phyloP scores from a whole-genome alignment of 306 rosid species.

The Coriaria nepalensis region DNA sequence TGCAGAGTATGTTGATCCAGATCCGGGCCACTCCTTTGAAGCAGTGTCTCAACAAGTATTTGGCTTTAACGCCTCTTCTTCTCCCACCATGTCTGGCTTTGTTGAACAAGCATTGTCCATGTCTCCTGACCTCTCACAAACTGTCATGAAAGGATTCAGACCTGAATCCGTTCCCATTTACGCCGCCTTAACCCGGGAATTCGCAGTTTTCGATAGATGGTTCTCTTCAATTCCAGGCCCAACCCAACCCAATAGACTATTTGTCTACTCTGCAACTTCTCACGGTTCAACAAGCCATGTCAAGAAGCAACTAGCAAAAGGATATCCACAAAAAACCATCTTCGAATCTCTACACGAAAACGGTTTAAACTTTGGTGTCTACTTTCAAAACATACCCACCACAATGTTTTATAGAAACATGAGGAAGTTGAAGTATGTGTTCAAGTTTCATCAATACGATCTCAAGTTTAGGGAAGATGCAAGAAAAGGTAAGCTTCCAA shows the following conservation, averaged over 20 bases:
- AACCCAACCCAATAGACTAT: constrained; percentile 82
- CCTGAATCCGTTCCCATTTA: constrained; percentile 33
- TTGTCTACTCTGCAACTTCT: constrained; percentile 82
- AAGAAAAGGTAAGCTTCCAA: constrained; percentile 58
- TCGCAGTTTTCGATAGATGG: constrained; percentile 53
- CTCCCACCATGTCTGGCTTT: constrained; percentile 44
- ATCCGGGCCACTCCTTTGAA: constrained; percentile 55
- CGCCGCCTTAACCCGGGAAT: constrained; percentile 27
- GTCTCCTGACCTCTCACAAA: constrained; percentile 14
- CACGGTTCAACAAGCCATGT: constrained; percentile 85
- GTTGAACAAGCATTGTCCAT: constrained; percentile 37
- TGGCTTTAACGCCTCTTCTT: constrained; percentile 27
- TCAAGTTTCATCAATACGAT: constrained; percentile 55
- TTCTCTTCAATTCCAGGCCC: constrained; percentile 85
- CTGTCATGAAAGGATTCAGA: constrained; percentile 38
- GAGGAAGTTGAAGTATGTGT: constrained; percentile 58
- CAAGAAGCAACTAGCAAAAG: constrained; percentile 60
- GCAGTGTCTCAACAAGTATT: constrained; percentile 42
- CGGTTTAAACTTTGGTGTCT: constrained; percentile 46
- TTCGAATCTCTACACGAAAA: constrained; percentile 64
- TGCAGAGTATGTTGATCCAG: constrained; percentile 35
- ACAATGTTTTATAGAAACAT: constrained; percentile 64
- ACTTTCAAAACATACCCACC: constrained; percentile 70
- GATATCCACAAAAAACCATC: constrained; percentile 81
- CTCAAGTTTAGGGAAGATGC: constrained; percentile 65